Conservation (phyloP, 768 basidiomycete genomes). For the Paxillus involutus region DNA sequence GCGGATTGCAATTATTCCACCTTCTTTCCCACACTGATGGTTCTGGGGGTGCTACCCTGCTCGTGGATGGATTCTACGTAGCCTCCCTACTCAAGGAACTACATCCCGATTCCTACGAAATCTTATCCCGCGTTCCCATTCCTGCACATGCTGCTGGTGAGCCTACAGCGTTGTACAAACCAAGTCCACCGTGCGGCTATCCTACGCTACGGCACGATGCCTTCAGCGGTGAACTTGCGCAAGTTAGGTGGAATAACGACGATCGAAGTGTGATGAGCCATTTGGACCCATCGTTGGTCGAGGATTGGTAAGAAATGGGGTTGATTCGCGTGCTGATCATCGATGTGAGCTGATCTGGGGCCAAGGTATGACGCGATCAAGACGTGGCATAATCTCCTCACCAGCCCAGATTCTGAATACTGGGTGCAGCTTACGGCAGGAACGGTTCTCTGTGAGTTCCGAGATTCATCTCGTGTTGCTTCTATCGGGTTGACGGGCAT, state of each 20-base stretch:
- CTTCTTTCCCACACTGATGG: conserved; percentile 82
- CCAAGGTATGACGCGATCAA: conserved; percentile 78
- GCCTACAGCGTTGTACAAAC: conserved; percentile 50
- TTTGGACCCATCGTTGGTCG: conserved; percentile 58
- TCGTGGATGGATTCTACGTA: conserved; percentile 94
- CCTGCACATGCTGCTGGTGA: conserved; percentile 92
- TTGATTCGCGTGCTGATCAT: neutral
- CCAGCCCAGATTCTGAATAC: conserved; percentile 81
- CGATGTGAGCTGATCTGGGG: neutral
- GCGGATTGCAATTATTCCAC: conserved; percentile 95
- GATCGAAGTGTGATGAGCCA: conserved; percentile 82
- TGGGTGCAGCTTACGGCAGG: conserved; percentile 91
- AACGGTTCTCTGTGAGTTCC: conserved; percentile 72
- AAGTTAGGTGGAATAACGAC: conserved; percentile 94
- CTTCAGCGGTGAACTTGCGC: conserved; percentile 56
- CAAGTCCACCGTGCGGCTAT: conserved; percentile 58
- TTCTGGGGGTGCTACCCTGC: conserved; percentile 82
- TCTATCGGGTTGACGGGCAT: neutral
- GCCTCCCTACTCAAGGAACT: conserved; percentile 76
- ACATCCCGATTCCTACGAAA: conserved; percentile 66
- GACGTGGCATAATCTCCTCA: conserved; percentile 73
- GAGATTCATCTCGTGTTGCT: neutral
- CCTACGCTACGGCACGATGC: conserved; percentile 73
- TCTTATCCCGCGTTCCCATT: conserved; percentile 67
- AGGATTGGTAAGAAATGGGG: conserved; percentile 58